Evolutionary conservation across 768 basidiomycete genomes (phyloP), one percentile per base, ranked within the genome.

Genomic region (Piloderma croceum): DNA sequence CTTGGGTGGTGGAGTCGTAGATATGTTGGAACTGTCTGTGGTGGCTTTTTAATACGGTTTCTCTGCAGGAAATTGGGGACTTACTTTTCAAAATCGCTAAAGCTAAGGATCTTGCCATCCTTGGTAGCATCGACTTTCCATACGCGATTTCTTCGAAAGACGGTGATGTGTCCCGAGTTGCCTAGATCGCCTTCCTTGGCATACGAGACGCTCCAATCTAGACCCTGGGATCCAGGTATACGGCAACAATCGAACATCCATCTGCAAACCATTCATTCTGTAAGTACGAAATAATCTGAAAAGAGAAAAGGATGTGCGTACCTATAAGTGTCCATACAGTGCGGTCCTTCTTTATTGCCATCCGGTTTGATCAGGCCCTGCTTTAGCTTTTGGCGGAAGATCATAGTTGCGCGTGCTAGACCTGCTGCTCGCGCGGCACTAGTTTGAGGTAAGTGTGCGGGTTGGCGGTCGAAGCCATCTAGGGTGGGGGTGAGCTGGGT

Each of bases 161-260:
- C 84, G 34, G 93, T 67, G 44, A 97, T 74, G 58, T 93, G 89
- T 0, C 88, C 89, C 15, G 77, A 71, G 36, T 79, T 69, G 7
- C 80, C 81, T 5, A 49, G 46, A 27, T 82, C 80, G 13, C 69
- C 72, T 7, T 63, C 57, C 37, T 74, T 65, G 0, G 86, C 79
- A 47, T 86, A 76, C 12, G 80, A 77, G 15, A 81, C 63, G 46
- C 81, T 79, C 77, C 87, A 87, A 57, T 97, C 92, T 3, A 79
- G 61, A 13, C 84, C 83, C 33, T 82, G 72, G 7, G 67, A 59
- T 2, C 84, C 83, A 3, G 89, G 89, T 15, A 91, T 68, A 41
- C 89, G 83, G 47, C 78, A 87, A 57, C 87, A 89, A 57, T 91
- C 89, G 49, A 91, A 91, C 89, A 91, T 90, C 89, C 89, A 91